Conservation (phyloP, 2,329 filamentous ascomycete genomes). For the Arthroderma sp. region DNA sequence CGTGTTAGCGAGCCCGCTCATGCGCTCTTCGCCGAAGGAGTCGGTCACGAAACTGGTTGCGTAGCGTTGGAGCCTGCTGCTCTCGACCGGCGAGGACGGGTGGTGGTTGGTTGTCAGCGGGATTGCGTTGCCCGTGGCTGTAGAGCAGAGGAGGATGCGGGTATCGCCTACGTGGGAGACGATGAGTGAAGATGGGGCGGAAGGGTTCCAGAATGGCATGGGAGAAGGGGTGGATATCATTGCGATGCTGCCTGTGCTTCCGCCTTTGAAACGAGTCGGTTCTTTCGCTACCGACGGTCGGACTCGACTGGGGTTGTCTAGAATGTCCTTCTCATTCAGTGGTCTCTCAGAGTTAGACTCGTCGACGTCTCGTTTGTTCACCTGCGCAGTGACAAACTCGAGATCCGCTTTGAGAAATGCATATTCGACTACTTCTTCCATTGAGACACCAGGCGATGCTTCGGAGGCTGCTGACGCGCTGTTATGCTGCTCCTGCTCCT, state of each 20-base stretch:
- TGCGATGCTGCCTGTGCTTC: constrained; percentile 79
- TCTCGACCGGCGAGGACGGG: constrained; percentile 74
- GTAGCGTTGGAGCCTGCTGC: constrained; percentile 69
- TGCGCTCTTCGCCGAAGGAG: constrained; percentile 93
- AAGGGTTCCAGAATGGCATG: constrained; percentile 89
- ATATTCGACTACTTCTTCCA: constrained; percentile 59
- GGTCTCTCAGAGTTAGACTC: constrained; percentile 58
- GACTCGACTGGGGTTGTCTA: constrained; percentile 48
- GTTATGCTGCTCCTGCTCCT: constrained; percentile 19
- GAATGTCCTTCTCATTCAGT: constrained; percentile 71
- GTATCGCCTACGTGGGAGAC: constrained; percentile 91
- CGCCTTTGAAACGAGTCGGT: constrained; percentile 70
- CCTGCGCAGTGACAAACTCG: constrained; percentile 85
- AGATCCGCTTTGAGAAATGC: constrained; percentile 88
- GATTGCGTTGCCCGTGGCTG: constrained; percentile 62
- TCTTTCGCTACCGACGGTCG: constrained; percentile 50
- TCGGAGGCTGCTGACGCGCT: constrained; percentile 14
- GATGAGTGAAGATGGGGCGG: constrained; percentile 67
- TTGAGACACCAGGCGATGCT: constrained; percentile 22
- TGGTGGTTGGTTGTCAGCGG: constrained; percentile 87
- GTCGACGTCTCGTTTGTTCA: constrained; percentile 60
- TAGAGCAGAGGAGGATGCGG: constrained; percentile 77
- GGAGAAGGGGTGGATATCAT: constrained; percentile 86
- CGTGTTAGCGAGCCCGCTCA: constrained; percentile 84
- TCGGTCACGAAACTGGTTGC: constrained; percentile 82